phyloP scores from a whole-genome alignment of 371 early-diverging fungal species.

The Rhizomucor miehei region DNA sequence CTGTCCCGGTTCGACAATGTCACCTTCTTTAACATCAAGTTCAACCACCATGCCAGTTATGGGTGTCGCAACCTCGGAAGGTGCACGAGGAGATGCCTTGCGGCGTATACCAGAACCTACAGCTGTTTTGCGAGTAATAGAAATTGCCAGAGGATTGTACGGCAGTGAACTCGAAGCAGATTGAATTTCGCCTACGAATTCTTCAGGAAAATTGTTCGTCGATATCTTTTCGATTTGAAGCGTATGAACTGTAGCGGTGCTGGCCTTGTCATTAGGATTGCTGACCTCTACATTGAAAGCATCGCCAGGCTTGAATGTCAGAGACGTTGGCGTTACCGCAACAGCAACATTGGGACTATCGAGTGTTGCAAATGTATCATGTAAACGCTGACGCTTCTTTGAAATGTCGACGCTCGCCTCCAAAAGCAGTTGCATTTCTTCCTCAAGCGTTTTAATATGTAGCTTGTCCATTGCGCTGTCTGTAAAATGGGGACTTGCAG shows the following conservation, averaged over 20 bases:
- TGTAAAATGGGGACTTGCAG: slow-evolving; percentile 13
- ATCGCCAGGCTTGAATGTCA: slow-evolving; percentile 41
- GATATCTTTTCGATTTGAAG: slow-evolving; percentile 32
- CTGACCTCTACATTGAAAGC: slow-evolving; percentile 30
- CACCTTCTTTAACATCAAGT: slow-evolving; percentile 22
- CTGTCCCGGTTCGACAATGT: slow-evolving; percentile 27
- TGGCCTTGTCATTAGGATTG: slow-evolving; percentile 4
- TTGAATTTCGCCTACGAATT: slow-evolving; percentile 23
- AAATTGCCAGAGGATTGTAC: slow-evolving; percentile 13
- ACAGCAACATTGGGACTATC: neutral
- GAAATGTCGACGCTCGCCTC: slow-evolving; percentile 3
- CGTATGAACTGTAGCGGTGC: slow-evolving; percentile 14
- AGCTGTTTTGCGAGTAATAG: slow-evolving; percentile 24
- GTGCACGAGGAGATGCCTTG: slow-evolving; percentile 23
- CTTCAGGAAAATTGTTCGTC: slow-evolving; percentile 36
- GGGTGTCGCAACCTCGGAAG: slow-evolving; percentile 30
- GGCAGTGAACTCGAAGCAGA: slow-evolving; percentile 11
- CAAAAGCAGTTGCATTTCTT: slow-evolving; percentile 18
- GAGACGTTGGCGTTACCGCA: neutral
- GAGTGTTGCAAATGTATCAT: neutral
- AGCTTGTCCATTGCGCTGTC: slow-evolving; percentile 14
- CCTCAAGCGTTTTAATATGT: slow-evolving; percentile 26
- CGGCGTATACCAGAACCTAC: slow-evolving; percentile 22
- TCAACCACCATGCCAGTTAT: slow-evolving; percentile 42
- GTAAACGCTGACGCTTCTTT: slow-evolving; percentile 1